Base-by-base conservation (phyloP, 169 alveolate genomes). In the Plasmodium relictum region DNA sequence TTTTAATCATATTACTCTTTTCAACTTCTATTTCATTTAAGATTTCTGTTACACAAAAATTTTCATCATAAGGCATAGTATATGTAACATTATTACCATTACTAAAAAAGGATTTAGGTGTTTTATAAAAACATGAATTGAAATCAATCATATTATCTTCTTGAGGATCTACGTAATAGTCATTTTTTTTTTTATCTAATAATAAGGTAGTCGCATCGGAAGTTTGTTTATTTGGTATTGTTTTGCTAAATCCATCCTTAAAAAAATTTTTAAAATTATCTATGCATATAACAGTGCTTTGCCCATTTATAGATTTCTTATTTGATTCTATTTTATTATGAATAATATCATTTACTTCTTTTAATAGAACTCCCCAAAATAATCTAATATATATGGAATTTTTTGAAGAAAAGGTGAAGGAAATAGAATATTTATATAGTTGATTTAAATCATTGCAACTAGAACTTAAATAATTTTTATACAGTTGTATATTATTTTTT, bases 31-130 rank as follows among this genome's bases (percentile, higher is more conserved):
- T 74, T 20, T 41, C 42, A 50, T 37, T 42, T n/a, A 74, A 7
- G 14, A 74, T 66, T 18, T 74, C 88, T 2, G 48, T 66, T 8
- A 74, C 74, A 24, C 88, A 74, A 50, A 74, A 74, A 6, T 52
- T 42, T 45, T 74, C 88, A 24, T 74, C 88, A 45, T 48, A 56
- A 0, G 88, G 88, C 88, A 74, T 74, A 12, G 66, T 74, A 68
- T 74, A 74, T 7, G 88, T 62, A 31, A 74, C 26, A 45, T 74
- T 63, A 6, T 41, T 54, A 31, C 88, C 74, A 31, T 44, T 26
- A 0, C 62, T 26, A 68, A 14, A 62, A 52, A 74, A 74, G 0
- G 88, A 74, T 16, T 68, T 44, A 3, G 88, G 39, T 6, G 88
- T 61, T 66, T 74, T 74, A 66, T 74, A 66, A 41, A 42, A 74